Base-by-base conservation (phyloP, 2,329 filamentous ascomycete genomes). In the Cladorrhinum sp. region DNA sequence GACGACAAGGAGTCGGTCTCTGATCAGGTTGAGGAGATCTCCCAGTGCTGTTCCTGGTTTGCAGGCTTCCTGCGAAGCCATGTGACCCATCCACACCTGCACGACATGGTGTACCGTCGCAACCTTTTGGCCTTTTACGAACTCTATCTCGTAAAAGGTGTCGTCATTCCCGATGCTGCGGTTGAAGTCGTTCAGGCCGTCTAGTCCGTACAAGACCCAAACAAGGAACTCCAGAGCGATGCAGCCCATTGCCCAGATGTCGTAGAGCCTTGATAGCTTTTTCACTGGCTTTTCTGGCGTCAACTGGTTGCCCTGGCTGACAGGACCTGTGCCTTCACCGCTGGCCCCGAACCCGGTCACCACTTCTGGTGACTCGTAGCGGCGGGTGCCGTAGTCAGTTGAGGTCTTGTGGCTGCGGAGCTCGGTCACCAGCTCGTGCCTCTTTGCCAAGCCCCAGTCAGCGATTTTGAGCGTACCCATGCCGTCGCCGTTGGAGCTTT, bases 231-330 rank as follows among this genome's bases (percentile, higher is more conserved):
- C 72, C 0, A 74, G 59, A 0, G 66, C 64, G 6, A 74, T 67
- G 24, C 70, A 73, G 0, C 72, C 72, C 53, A 73, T 64, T 0
- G 71, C 72, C 72, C 72, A 74, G 3, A 68, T 63, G 6, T 74
- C 72, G 12, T 71, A 74, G 0, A 60, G 60, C 0, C 70, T 64
- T 0, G 71, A 71, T 8, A 50, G 18, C 18, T 26, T 26, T 46
- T 55, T 33, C 53, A 20, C 53, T 42, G 5, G 26, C 26, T 7
- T 21, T 24, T 26, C 36, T 8, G 36, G 36, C 4, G 36, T 16
- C 36, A 42, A n/a, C 14, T 42, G 36, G 36, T 12, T 24, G 18
- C 33, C 30, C 9, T n/a, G n/a, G n/a, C n/a, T n/a, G n/a, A 14
- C 18, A 16, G 30, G 33, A n/a, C n/a, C n/a, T 33, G n/a, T 16